Evolutionary conservation across 805 yeast genomes (phyloP).

Genomic region (Osmozyma mogii): DNA sequence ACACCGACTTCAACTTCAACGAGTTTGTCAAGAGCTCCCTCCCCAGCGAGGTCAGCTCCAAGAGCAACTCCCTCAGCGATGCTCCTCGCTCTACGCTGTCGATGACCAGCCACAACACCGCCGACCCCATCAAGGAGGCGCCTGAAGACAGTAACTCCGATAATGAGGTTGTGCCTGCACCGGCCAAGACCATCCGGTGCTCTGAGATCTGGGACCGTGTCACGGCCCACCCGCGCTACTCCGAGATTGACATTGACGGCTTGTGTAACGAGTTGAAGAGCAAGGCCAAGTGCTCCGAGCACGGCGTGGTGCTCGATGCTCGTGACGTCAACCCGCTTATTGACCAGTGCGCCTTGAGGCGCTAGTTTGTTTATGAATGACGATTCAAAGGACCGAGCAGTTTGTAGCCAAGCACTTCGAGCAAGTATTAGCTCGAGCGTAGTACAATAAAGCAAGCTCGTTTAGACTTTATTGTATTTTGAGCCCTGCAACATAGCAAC

Average conservation of each 20-base stretch:
- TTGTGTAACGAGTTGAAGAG: constrained; percentile 81
- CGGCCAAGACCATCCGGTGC: constrained; percentile 57
- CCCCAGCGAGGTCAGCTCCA: constrained; percentile 16
- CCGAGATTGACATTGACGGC: constrained; percentile 91
- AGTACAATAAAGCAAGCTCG: too few relatives aligned
- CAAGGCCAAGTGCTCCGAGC: constrained; percentile 92
- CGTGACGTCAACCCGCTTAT: constrained; percentile 62
- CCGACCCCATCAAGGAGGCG: constrained; percentile 10
- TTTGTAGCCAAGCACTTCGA: too few relatives aligned
- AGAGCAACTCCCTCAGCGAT: constrained; percentile 9
- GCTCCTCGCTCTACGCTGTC: constrained; percentile 8
- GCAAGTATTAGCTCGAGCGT: too few relatives aligned
- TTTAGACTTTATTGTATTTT: too few relatives aligned
- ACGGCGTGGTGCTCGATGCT: constrained; percentile 81
- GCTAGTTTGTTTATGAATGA: not conserved
- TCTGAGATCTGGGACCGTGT: constrained; percentile 96
- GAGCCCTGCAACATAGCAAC: too few relatives aligned
- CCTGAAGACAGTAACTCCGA: too few relatives aligned
- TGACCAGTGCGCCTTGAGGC: constrained; percentile 16
- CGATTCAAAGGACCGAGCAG: too few relatives aligned
- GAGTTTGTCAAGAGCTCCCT: constrained; percentile 28
- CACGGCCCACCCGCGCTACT: constrained; percentile 86
- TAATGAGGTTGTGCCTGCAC: constrained; percentile 67
- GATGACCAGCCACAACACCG: constrained; percentile 9
- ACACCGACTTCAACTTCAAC: constrained; percentile 28